Evolutionary conservation across 495 filamentous ascomycete genomes (phyloP).

Genomic region (Tuber borchii): DNA sequence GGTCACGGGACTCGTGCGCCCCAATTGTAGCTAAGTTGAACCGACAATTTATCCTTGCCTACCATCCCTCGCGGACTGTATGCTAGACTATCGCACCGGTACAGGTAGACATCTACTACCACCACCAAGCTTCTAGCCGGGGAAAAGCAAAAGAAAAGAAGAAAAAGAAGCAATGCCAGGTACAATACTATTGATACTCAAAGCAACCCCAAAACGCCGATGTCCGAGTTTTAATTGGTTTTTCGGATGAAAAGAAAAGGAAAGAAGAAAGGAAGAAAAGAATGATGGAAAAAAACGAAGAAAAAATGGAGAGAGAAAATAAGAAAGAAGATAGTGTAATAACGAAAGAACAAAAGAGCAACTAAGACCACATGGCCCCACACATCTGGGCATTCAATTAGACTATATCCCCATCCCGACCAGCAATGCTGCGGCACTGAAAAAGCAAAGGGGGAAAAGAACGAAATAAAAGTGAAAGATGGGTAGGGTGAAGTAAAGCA

Average conservation of each 20-base stretch:
- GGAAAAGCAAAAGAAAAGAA: neutral
- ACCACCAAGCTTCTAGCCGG: neutral
- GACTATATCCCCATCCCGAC: neutral
- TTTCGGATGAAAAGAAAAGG: neutral
- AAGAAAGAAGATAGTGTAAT: neutral
- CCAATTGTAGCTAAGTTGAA: neutral
- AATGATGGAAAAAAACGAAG: neutral
- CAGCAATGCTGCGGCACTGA: neutral
- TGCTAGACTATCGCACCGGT: neutral
- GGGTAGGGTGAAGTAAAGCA: neutral
- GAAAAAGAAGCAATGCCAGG: neutral
- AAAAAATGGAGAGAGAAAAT: neutral
- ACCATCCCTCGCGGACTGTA: neutral
- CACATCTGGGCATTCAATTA: neutral
- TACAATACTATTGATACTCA: neutral
- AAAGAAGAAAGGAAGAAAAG: neutral
- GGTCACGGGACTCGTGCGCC: neutral
- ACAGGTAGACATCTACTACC: neutral
- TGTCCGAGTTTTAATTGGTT: neutral
- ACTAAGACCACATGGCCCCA: neutral
- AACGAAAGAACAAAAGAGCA: neutral
- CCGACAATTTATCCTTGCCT: neutral
- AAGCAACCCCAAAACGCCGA: neutral
- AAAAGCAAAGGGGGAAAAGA: neutral
- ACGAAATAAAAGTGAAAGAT: neutral